Evolutionary conservation across 2,329 filamentous ascomycete species (phyloP).

Genomic region (Monosporascus cannonballus): DNA sequence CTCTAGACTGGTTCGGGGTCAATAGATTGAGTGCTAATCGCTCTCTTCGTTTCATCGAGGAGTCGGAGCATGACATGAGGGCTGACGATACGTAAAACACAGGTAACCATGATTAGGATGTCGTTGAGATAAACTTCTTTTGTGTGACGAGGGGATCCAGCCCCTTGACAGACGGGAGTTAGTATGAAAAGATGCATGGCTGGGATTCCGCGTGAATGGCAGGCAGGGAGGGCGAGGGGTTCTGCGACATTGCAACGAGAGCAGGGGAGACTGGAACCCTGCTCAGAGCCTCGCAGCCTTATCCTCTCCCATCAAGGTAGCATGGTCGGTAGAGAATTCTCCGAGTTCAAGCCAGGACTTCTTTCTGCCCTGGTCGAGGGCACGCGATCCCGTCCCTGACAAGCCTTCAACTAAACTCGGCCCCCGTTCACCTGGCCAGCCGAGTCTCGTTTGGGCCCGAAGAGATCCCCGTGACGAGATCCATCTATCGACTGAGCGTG

Average conservation of each 20-base stretch:
- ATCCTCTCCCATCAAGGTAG: background rate
- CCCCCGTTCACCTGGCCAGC: background rate
- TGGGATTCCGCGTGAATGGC: background rate
- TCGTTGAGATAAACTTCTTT: constrained; percentile 1
- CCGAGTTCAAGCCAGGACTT: background rate
- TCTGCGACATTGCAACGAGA: background rate
- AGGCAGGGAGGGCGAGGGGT: background rate
- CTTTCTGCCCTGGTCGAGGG: background rate
- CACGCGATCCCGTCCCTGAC: background rate
- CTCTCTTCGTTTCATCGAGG: background rate
- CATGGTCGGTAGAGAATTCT: background rate
- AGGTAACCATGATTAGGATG: background rate
- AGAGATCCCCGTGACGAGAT: background rate
- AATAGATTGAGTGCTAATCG: too few relatives aligned
- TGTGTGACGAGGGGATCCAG: background rate
- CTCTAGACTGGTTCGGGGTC: too few relatives aligned
- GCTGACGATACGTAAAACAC: background rate
- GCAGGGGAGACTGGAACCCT: background rate
- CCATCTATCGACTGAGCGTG: background rate
- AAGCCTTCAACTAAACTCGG: background rate
- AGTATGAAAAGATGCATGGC: background rate
- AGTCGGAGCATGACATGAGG: background rate
- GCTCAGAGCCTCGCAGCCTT: background rate
- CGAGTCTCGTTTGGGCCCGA: background rate
- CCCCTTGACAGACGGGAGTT: background rate